Evolutionary conservation across 148 eudicot species (phyloP).

Genomic region (Agrostemma githago): DNA sequence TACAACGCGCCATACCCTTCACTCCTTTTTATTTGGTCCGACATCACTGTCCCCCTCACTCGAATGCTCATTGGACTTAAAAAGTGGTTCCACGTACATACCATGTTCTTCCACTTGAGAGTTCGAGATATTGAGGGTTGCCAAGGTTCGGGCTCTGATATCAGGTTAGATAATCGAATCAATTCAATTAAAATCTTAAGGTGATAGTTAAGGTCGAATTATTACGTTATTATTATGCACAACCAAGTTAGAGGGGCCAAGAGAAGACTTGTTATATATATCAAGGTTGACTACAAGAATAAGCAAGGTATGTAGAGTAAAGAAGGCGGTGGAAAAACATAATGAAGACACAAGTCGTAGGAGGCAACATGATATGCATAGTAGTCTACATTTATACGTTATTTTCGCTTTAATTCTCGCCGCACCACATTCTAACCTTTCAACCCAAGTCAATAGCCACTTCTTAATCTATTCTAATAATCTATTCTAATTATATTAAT

Average conservation of each 20-base stretch:
- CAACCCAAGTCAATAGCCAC: conserved; percentile 11
- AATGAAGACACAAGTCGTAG: background rate
- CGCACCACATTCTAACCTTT: conserved; percentile 15
- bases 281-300: background rate
- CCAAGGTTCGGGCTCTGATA: background rate
- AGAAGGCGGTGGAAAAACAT: conserved; percentile 3
- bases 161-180: background rate
- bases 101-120: no score
- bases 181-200: background rate
- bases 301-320: background rate
- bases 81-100: no score
- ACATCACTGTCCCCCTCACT: no score
- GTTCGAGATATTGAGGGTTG: no score
- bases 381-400: background rate
- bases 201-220: no score
- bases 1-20: background rate
- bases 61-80: no score
- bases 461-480: background rate
- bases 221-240: no score
- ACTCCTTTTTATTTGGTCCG: background rate
- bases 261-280: background rate
- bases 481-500: background rate
- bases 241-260: background rate
- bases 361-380: background rate
- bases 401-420: background rate